phyloP scores from a whole-genome alignment of 2,329 filamentous ascomycete genomes.

The Cladobotryum mycophilum region DNA sequence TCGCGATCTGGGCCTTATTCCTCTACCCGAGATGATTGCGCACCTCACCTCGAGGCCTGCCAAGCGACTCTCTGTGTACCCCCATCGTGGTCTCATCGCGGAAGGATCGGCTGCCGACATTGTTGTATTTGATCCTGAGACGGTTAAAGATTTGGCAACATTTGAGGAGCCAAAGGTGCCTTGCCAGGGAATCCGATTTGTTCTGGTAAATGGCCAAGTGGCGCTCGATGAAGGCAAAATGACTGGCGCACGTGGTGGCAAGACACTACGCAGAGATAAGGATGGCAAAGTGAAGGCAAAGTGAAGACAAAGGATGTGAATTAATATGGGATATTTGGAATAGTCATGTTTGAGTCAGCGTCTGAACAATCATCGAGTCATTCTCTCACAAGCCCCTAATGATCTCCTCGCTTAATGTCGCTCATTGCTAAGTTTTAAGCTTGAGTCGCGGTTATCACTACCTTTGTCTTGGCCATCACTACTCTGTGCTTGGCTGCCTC shows the following conservation, averaged over 20 bases:
- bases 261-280: slow-evolving; percentile 13
- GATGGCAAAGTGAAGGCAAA: slow-evolving; percentile 11
- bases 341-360: no score
- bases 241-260: slow-evolving; percentile 16
- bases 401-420: no score
- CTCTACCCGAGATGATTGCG: slow-evolving; percentile 17
- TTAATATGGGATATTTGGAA: not conserved
- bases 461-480: no score
- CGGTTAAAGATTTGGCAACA: slow-evolving; percentile 17
- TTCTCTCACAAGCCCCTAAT: no score
- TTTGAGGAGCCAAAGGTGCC: slow-evolving; percentile 17
- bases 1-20: slow-evolving; percentile 16
- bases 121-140: slow-evolving; percentile 17
- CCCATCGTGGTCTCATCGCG: slow-evolving; percentile 16
- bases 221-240: slow-evolving; percentile 17
- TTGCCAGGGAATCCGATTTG: slow-evolving; percentile 16
- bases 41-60: slow-evolving; percentile 19
- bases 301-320: slow-evolving; percentile 3
- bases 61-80: slow-evolving; percentile 18
- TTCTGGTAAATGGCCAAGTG: slow-evolving; percentile 19
- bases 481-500: no score
- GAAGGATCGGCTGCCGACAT: slow-evolving; percentile 19
- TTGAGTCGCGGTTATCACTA: no score
- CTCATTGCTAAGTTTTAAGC: no score
- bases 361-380: no score